Evolutionary conservation across 2,329 filamentous ascomycete genomes (phyloP), one percentile per base, ranked within the genome.

Genomic region (Penicillium sclerotigenum): DNA sequence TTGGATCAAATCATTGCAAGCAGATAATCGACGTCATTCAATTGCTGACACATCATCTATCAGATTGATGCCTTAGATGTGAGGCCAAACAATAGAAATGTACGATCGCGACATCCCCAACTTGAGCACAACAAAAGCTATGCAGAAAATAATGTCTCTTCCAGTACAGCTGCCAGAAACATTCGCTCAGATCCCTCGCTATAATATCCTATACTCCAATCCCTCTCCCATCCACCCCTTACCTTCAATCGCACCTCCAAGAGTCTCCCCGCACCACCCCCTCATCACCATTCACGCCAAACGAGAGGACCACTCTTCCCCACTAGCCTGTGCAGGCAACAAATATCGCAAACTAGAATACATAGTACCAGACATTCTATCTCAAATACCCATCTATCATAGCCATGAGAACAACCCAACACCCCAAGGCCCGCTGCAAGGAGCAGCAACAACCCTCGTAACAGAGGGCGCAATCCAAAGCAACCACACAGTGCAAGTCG

Each of bases 301-400:
- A 60, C 64, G 71, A 28, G 71, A 73, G 64, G 71, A 73, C 61
- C 71, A 73, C 38, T 60, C 63, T 48, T 67, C 70, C 18, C 69
- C 71, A 7, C 64, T 73, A 29, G 65, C 71, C 47, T 69, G 66
- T 52, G 57, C 70, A 28, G 71, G 71, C 14, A 73, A 73, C 62
- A 73, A 73, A 63, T 73, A 73, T 61, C 69, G 71, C 52, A 73
- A 73, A 58, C 63, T 73, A 31, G 71, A 73, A 59, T 73, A 73
- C 57, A 68, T 73, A 38, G 58, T 72, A 5, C 71, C 71, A 0
- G 70, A 73, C 40, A 71, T 73, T 16, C 62, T 71, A 20, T 60
- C 62, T 41, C n/a, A 45, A 11, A 40, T 16, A 11, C 63, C 63
- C 24, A 47, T 36, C 24, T 42, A 61, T 22, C 55, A 59, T n/a